These are phyloP conservation scores for Aspergillus nidulans DNA, from an alignment of 495 filamentous ascomycete species.

Conservation along the genomic window DNA sequence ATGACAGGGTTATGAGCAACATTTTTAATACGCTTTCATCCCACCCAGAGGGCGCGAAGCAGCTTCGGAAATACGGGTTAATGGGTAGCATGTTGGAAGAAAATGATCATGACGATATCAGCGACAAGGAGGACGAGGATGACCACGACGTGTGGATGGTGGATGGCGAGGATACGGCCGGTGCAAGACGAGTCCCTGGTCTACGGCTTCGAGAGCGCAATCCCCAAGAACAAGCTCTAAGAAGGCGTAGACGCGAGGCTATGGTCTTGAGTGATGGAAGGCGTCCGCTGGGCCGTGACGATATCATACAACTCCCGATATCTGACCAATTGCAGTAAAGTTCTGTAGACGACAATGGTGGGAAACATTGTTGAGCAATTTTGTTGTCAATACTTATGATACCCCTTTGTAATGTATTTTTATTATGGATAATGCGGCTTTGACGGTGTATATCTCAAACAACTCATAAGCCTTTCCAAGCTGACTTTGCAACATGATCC, in stretches of 20 bases:
- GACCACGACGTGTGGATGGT: slow-evolving; percentile 51
- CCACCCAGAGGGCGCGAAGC: slow-evolving; percentile 32
- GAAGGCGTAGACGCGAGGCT: slow-evolving; percentile 49
- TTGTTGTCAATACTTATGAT: slow-evolving; percentile 12
- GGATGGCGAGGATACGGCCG: slow-evolving; percentile 44
- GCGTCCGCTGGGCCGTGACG: slow-evolving; percentile 42
- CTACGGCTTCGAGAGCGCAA: slow-evolving; percentile 42
- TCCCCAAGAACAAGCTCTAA: slow-evolving; percentile 44
- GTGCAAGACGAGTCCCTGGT: slow-evolving; percentile 25
- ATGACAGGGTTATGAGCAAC: slow-evolving; percentile 42
- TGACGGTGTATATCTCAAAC: not conserved
- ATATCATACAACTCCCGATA: slow-evolving; percentile 47
- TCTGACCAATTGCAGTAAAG: slow-evolving; percentile 11
- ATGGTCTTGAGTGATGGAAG: slow-evolving; percentile 52
- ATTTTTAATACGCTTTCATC: slow-evolving; percentile 35
- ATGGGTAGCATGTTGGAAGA: slow-evolving; percentile 43
- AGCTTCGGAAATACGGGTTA: slow-evolving; percentile 42
- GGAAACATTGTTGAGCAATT: not conserved
- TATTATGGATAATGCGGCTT: not conserved
- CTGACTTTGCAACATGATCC: slow-evolving; percentile 82
- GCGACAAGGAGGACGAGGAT: slow-evolving; percentile 44
- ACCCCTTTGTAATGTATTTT: slow-evolving; percentile 12
- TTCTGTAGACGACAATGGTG: not conserved
- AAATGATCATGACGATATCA: slow-evolving; percentile 43
- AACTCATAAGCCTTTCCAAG: slow-evolving; percentile 61